phyloP scores from a whole-genome alignment of 768 basidiomycete species.

The Chiua virens region DNA sequence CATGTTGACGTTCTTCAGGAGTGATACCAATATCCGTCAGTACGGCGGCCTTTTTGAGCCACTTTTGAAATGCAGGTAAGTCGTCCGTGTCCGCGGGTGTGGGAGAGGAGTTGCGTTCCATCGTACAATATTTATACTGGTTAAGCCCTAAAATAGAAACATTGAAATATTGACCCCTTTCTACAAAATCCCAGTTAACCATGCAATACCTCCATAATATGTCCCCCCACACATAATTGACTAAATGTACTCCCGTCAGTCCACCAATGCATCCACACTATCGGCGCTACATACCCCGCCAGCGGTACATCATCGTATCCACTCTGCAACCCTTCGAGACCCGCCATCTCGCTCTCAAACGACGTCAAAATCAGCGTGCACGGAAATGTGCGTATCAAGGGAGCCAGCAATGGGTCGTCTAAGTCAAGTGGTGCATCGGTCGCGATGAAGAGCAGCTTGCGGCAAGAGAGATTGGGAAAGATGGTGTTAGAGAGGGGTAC shows the following conservation, averaged over 20 bases:
- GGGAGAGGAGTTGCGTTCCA: constrained; percentile 29
- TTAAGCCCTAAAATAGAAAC: constrained; percentile 10
- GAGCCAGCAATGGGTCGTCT: constrained; percentile 33
- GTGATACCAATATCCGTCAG: constrained; percentile 53
- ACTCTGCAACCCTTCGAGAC: constrained; percentile 40
- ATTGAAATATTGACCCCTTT: constrained; percentile 32
- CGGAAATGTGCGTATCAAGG: constrained; percentile 30
- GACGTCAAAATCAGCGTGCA: constrained; percentile 60
- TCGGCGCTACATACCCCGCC: constrained; percentile 52
- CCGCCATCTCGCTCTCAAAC: constrained; percentile 36
- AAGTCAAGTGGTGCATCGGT: constrained; percentile 18
- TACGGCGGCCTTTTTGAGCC: constrained; percentile 48
- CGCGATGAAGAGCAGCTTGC: too few species aligned
- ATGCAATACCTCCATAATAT: constrained; percentile 65
- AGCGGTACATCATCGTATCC: constrained; percentile 50
- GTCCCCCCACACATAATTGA: constrained; percentile 55
- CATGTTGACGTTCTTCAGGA: constrained; percentile 40
- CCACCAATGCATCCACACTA: constrained; percentile 20
- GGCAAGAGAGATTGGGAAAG: too few species aligned
- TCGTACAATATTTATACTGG: constrained; percentile 4
- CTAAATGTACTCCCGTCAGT: constrained; percentile 80
- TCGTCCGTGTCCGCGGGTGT: constrained; percentile 22
- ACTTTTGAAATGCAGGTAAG: constrained; percentile 44
- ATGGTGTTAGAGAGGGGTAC: too few species aligned
- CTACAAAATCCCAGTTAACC: constrained; percentile 44